Base-by-base conservation (phyloP, 2,329 filamentous ascomycete species). In the Thyridium curvatum region DNA sequence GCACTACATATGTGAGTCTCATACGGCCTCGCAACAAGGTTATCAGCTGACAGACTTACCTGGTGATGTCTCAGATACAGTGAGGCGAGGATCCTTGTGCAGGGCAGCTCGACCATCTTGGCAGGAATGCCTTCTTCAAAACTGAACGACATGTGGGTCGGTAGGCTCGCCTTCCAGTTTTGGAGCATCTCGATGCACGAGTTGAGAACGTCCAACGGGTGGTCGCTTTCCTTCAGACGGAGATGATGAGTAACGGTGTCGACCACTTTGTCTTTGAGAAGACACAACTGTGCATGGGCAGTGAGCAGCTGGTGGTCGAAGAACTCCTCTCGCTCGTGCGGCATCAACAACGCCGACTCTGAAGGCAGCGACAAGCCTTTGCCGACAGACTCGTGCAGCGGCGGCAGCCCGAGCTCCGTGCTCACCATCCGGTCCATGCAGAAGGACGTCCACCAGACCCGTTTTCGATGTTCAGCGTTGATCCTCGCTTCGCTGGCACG, bases 11-110 rank as follows among this genome's bases (percentile, higher is more conserved):
- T 14, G 15, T 2, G 21, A 26, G 21, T 26, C 10, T 26, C 10
- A 10, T 26, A 6, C 21, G 10, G 10, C 21, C 21, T n/a, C n/a
- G n/a, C n/a, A n/a, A n/a, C n/a, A n/a, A n/a, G n/a, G n/a, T n/a
- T n/a, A n/a, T n/a, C n/a, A n/a, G n/a, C n/a, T 3, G 7, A 29
- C 13, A 3, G 10, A 6, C 30, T 4, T 34, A 43, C 44, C 37
- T 47, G 45, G 17, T 46, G 33, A n/a, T 47, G 46, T 18, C 45
- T 32, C 30, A 47, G 18, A 9, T 42, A 46, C 1, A 43, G 34
- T 0, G 45, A 47, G 1, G 40, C 38, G 1, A 44, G 15, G 2
- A 41, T 35, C 2, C 45, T 39, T 1, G 37, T 36, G 4, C 30
- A 34, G 2, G 32, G 38, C 10, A 18, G 18, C 8, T 34, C 39